phyloP scores from a whole-genome alignment of 1,284 basidiomycete genomes.

The Phellopilus nigrolimitatus region DNA sequence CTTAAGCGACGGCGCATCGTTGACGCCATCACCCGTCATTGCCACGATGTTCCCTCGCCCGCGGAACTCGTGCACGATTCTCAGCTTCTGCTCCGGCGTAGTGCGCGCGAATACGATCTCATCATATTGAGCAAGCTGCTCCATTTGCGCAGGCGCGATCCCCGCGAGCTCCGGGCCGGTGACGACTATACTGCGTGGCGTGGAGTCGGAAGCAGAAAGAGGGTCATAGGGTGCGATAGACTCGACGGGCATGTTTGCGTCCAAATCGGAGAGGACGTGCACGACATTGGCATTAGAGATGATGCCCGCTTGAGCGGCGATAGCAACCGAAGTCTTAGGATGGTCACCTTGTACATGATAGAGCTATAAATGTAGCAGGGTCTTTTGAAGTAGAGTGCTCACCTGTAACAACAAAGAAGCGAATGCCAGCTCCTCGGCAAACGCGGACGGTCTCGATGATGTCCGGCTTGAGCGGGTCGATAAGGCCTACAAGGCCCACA shows the following conservation, averaged over 20 bases:
- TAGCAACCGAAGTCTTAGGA: constrained; percentile 50
- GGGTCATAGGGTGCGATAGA: no score
- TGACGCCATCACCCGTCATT: constrained; percentile 64
- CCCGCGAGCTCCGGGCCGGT: constrained; percentile 49
- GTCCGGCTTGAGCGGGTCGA: constrained; percentile 60
- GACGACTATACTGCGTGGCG: constrained; percentile 47
- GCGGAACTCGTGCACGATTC: constrained; percentile 62
- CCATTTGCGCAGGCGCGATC: constrained; percentile 44
- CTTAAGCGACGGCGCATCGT: constrained; percentile 62
- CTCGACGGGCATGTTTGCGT: constrained; percentile 17
- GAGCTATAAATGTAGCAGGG: not conserved
- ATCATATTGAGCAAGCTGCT: constrained; percentile 45
- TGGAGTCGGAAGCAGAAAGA: constrained; percentile 16
- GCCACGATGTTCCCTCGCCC: constrained; percentile 46
- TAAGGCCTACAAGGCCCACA: constrained; percentile 61
- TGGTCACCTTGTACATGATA: constrained; percentile 42
- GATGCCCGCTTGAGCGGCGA: constrained; percentile 54
- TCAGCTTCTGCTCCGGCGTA: constrained; percentile 68
- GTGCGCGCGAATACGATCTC: constrained; percentile 74
- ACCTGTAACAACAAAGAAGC: constrained; percentile 71
- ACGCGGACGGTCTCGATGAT: constrained; percentile 47
- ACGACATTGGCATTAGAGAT: constrained; percentile 42
- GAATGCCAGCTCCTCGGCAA: constrained; percentile 54
- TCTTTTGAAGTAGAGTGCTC: constrained; percentile 25
- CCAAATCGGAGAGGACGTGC: constrained; percentile 17